These are phyloP conservation scores for Fusarium palustre DNA, from an alignment of 2,329 filamentous ascomycete species.

Conservation along the genomic window DNA sequence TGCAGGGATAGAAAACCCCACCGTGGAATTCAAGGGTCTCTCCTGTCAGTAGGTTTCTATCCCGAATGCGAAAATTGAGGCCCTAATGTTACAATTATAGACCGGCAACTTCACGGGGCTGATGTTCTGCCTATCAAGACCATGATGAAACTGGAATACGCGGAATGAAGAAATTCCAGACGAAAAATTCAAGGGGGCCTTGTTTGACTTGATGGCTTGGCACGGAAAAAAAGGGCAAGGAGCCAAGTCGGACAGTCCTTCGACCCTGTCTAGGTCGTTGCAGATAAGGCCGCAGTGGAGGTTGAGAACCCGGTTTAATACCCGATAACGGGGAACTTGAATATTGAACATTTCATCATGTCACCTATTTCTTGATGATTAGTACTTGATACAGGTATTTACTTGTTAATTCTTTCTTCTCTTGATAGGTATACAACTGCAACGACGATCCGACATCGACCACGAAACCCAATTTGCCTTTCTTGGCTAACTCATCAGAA, in stretches of 20 bases:
- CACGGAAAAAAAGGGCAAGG: conserved; percentile 22
- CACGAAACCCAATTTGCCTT: not conserved
- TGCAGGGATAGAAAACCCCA: not conserved
- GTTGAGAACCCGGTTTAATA: conserved; percentile 15
- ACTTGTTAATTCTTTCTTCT: not conserved
- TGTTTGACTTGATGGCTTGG: conserved; percentile 15
- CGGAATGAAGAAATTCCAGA: conserved; percentile 16
- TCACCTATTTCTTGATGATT: not conserved
- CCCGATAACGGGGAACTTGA: conserved; percentile 17
- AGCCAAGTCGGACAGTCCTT: conserved; percentile 28
- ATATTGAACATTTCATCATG: conserved; percentile 13
- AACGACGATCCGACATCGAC: not conserved
- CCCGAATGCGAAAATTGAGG: conserved; percentile 8
- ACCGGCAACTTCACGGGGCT: not conserved
- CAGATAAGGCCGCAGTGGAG: conserved; percentile 21
- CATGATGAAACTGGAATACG: conserved; percentile 9
- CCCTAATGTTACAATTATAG: not conserved
- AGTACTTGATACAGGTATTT: not conserved
- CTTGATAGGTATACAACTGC: not conserved
- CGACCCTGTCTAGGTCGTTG: conserved; percentile 15
- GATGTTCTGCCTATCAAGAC: not conserved
- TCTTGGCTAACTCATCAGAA: not conserved
- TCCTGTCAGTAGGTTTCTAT: not conserved
- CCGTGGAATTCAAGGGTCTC: conserved; percentile 2
- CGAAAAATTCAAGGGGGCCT: conserved; percentile 13